Evolutionary conservation across 257 asterid species (phyloP), one percentile per base, ranked within the genome.

Genomic region (Buddleja alternifolia): DNA sequence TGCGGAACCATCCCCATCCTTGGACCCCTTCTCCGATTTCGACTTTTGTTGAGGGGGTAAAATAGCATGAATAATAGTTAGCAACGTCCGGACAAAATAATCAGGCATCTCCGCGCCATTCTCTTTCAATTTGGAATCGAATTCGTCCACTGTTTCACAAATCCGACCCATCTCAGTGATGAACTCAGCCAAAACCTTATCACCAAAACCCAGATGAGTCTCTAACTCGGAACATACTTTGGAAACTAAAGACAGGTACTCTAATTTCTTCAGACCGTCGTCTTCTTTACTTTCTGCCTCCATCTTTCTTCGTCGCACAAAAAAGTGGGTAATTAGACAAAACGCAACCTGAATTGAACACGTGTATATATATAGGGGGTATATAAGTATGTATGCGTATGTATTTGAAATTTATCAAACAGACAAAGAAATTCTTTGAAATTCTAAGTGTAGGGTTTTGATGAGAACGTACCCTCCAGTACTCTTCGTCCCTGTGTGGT

Each of bases 41-140:
- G 82, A 61, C 74, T 81, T 82, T 4, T 9, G 48, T 20, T 63
- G 75, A 2, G 95, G 97, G 15, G 96, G 97, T 73, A 90, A 61
- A 73, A 93, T 90, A 4, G 92, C 97, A 53, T 88, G 98, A 47
- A 90, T 93, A 8, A 93, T 90, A 2, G 95, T 90, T 3, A 93
- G 88, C 16, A 93, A 78, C 8, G 96, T 90, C 21, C 85, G 81
- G 0, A 93, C 96, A 44, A 93, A 90, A 58, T 93, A 93, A 86
- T 93, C 98, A 5, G 97, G 98, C 83, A 88, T 77, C 57, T 90
- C 96, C 0, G 96, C 96, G 15, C 90, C 97, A 23, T 74, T 80
- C 46, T 82, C 81, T 50, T 86, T 93, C 82, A 93, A 80, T 57
- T 83, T 75, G 0, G 48, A 39, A 64, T 93, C 98, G 45, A 88